phyloP scores from a whole-genome alignment of 106 monocot genomes.

The Amphibolis antarctica region DNA sequence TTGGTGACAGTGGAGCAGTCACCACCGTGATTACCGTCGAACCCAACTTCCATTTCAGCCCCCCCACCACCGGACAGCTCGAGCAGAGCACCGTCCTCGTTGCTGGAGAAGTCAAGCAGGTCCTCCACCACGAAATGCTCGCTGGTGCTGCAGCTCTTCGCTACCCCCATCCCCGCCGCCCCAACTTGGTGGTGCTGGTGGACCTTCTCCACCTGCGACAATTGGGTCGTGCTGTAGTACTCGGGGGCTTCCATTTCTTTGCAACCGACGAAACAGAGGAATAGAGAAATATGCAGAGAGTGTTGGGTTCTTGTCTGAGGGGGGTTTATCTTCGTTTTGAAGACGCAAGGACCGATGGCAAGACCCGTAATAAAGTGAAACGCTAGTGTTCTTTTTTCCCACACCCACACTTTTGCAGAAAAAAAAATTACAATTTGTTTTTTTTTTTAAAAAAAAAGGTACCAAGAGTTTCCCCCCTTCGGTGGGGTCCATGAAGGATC shows the following conservation, averaged over 20 bases:
- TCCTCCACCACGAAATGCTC: slow-evolving; percentile 70
- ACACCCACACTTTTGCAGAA: too few relatives aligned
- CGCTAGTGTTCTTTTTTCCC: too few relatives aligned
- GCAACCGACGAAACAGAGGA: slow-evolving; percentile 15
- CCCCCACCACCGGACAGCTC: neutral
- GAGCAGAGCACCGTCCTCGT: slow-evolving; percentile 20
- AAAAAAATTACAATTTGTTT: too few relatives aligned
- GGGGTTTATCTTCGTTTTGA: neutral
- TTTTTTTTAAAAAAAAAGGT: too few relatives aligned
- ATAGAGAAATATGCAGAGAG: slow-evolving; percentile 9
- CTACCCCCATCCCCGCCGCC: neutral
- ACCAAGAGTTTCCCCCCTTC: too few relatives aligned
- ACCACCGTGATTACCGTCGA: slow-evolving; percentile 6
- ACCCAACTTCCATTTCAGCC: neutral
- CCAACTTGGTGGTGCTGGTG: too few relatives aligned
- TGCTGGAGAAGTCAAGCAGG: slow-evolving; percentile 69
- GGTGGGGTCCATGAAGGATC: too few relatives aligned
- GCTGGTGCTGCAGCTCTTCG: neutral
- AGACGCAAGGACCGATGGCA: neutral
- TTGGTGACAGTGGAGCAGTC: slow-evolving; percentile 40
- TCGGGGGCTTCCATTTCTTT: slow-evolving; percentile 37
- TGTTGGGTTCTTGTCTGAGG: neutral
- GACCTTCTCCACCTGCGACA: neutral
- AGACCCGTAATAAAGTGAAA: neutral
- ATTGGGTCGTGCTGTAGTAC: slow-evolving; percentile 10